phyloP scores from a whole-genome alignment of 106 monocot genomes.

The Allium sativum region DNA sequence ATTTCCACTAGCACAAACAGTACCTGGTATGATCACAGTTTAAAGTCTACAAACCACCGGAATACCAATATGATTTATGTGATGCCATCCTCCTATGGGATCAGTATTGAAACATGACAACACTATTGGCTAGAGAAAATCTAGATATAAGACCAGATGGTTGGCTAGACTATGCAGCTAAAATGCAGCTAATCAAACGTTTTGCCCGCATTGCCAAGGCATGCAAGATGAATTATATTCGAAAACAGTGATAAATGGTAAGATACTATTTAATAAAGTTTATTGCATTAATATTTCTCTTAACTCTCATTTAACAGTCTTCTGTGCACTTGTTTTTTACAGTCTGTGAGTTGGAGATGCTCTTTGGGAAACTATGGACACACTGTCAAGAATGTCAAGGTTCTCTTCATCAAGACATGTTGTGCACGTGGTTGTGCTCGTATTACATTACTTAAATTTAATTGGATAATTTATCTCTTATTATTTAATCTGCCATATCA shows the following conservation, averaged over 20 bases:
- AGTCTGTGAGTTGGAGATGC: constrained; percentile 81
- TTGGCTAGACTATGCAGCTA: constrained; percentile 72
- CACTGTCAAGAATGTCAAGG: constrained; percentile 99
- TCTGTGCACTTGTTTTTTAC: not conserved
- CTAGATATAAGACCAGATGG: constrained; percentile 89
- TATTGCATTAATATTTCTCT: not conserved
- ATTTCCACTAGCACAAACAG: too few species aligned
- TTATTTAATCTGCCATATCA: not conserved
- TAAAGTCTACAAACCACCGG: constrained; percentile 84
- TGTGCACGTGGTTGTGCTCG: constrained; percentile 96
- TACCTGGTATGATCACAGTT: too few species aligned
- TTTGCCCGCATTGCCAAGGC: constrained; percentile 91
- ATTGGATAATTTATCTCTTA: not conserved
- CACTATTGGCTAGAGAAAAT: constrained; percentile 93
- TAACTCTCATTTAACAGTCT: not conserved
- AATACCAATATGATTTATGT: constrained; percentile 87
- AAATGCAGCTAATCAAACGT: constrained; percentile 30
- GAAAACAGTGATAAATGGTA: constrained; percentile 90
- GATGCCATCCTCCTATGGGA: constrained; percentile 93
- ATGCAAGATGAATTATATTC: constrained; percentile 96
- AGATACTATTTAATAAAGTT: too few species aligned
- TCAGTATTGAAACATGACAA: constrained; percentile 98
- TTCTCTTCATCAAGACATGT: constrained; percentile 95
- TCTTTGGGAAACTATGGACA: constrained; percentile 96
- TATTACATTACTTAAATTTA: constrained; percentile 4